Conservation (phyloP, 768 basidiomycete genomes). For the Paxillus rubicundulus region DNA sequence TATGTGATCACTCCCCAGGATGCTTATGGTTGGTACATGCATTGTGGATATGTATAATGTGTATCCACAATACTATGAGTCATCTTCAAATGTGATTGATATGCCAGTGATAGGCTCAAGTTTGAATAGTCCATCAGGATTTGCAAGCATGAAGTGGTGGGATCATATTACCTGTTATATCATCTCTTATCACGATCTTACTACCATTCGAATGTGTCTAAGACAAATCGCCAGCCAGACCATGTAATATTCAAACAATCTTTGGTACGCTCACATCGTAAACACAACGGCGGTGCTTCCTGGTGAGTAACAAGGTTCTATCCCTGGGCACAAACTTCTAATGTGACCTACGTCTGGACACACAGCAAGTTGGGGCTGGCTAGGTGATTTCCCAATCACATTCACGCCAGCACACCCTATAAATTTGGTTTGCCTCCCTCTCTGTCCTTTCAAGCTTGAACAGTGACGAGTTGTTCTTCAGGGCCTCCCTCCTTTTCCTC, state of each 20-base stretch:
- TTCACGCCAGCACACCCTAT: background rate
- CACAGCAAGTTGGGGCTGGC: background rate
- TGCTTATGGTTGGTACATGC: too few relatives aligned
- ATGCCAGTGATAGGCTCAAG: background rate
- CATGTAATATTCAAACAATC: background rate
- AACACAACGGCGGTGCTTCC: background rate
- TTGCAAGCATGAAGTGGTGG: background rate
- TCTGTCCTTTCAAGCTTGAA: background rate
- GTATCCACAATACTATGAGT: background rate
- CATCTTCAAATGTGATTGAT: background rate
- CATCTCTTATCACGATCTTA: background rate
- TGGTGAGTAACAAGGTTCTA: background rate
- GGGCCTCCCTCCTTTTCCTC: background rate
- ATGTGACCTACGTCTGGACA: background rate
- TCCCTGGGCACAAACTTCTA: background rate
- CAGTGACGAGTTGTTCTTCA: background rate
- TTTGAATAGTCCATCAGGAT: background rate
- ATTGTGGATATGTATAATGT: too few relatives aligned
- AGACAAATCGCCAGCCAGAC: background rate
- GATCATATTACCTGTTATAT: background rate
- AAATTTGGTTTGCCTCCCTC: background rate
- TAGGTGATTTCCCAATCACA: background rate
- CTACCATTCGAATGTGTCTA: background rate
- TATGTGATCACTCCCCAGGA: too few relatives aligned
- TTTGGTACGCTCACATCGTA: background rate